Evolutionary conservation across 2,329 filamentous ascomycete genomes (phyloP).

Genomic region (Orbilia quercus): DNA sequence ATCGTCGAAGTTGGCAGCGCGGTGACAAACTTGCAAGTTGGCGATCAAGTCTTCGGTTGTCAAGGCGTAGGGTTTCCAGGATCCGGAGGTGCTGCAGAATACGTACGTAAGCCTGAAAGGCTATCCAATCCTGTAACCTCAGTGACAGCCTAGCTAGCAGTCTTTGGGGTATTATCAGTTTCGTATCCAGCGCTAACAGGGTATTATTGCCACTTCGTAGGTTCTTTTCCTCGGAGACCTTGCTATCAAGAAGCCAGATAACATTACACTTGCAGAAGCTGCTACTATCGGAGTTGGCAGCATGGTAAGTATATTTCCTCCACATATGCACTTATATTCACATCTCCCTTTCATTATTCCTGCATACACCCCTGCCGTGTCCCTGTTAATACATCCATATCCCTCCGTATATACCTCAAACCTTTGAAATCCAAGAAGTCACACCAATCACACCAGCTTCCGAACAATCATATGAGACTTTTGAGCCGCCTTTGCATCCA

Average conservation of each 20-base stretch:
- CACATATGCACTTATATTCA: no score
- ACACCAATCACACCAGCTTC: background rate
- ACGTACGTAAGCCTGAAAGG: constrained; percentile 51
- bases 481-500: constrained; percentile 36
- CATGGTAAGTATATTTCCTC: constrained; percentile 19
- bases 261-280: constrained; percentile 32
- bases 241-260: constrained; percentile 33
- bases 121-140: constrained; percentile 9
- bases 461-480: constrained; percentile 33
- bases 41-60: constrained; percentile 44
- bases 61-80: constrained; percentile 45
- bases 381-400: no score
- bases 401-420: constrained; percentile 2
- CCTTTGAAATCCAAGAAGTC: background rate
- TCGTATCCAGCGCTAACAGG: background rate
- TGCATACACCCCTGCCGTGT: constrained; percentile 1
- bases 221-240: constrained; percentile 30
- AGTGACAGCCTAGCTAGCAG: background rate
- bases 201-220: constrained; percentile 33
- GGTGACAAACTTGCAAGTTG: constrained; percentile 39
- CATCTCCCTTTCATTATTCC: background rate
- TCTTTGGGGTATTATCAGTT: background rate
- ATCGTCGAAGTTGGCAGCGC: constrained; percentile 41
- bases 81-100: constrained; percentile 53
- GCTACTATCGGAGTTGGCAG: constrained; percentile 33